These are phyloP conservation scores for Backusella sp. DNA, from an alignment of 192 early-diverging fungal genomes.

Conservation along the genomic window DNA sequence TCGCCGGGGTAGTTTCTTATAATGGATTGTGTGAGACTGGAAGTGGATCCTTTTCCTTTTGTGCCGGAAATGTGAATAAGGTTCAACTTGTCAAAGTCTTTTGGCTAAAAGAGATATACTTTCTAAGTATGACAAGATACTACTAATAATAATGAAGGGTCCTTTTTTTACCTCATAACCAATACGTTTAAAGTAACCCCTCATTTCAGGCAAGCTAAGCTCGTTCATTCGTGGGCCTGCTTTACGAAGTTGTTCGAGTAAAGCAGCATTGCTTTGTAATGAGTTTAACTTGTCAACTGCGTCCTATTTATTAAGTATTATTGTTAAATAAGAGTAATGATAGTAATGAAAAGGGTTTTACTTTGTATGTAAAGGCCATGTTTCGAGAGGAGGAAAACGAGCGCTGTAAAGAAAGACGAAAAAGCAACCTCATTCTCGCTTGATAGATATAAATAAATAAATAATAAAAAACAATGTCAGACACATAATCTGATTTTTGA, in stretches of 20 bases:
- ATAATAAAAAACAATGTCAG: not conserved
- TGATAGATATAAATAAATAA: not conserved
- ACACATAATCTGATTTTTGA: not conserved
- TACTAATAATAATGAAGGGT: conserved; percentile 5
- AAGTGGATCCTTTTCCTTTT: conserved; percentile 87
- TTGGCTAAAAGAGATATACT: conserved; percentile 30
- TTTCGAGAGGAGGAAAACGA: conserved; percentile 1
- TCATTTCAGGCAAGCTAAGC: conserved; percentile 64
- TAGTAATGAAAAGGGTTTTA: not conserved
- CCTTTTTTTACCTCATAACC: conserved; percentile 72
- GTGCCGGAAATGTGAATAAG: conserved; percentile 83
- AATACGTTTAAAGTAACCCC: conserved; percentile 59
- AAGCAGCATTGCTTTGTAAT: conserved; percentile 83
- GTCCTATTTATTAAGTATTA: conserved; percentile 44
- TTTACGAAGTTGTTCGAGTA: conserved; percentile 69
- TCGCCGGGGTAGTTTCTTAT: conserved; percentile 45
- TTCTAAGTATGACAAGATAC: conserved; percentile 17
- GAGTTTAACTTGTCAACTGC: conserved; percentile 80
- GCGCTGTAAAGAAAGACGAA: conserved; percentile 1
- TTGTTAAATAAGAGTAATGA: too few species aligned
- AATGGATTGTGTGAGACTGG: conserved; percentile 80
- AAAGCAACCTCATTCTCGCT: not conserved
- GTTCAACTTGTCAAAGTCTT: conserved; percentile 74
- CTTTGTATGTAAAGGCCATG: conserved; percentile 24
- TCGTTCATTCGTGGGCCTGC: conserved; percentile 61